Evolutionary conservation across 257 asterid genomes (phyloP).

Genomic region (Nicotiana paniculata): DNA sequence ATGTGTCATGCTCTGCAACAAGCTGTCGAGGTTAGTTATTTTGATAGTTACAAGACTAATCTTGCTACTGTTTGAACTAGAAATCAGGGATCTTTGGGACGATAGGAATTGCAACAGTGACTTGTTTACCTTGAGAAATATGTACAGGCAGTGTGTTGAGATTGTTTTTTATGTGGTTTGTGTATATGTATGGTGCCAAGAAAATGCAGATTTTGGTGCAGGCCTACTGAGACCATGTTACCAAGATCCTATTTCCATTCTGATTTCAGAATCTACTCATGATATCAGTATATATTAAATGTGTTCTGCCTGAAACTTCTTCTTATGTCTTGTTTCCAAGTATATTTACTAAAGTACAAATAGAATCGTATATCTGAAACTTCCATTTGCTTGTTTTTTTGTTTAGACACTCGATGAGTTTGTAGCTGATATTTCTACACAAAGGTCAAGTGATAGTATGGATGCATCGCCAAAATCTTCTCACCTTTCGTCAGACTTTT

Average conservation of each 20-base stretch:
- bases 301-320: not conserved
- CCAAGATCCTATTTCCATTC: not conserved
- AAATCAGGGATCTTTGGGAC: not conserved
- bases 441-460: not conserved
- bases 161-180: not conserved
- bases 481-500: not conserved
- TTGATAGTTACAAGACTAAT: not conserved
- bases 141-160: not conserved
- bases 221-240: not conserved
- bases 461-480: not conserved
- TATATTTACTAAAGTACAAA: not conserved
- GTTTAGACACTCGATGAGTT: constrained; percentile 12
- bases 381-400: not conserved
- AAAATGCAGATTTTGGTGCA: not conserved
- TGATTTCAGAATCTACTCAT: not conserved
- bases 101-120: not conserved
- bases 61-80: not conserved
- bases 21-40: constrained; percentile 15
- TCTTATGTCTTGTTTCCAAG: not conserved
- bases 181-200: not conserved
- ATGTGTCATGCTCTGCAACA: constrained; percentile 15
- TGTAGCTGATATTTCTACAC: constrained; percentile 5
- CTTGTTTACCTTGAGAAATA: not conserved
- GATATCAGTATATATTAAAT: not conserved
- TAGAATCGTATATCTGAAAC: not conserved